Conservation (phyloP, 805 yeast species). For the Yamadazyma tumulicola region DNA sequence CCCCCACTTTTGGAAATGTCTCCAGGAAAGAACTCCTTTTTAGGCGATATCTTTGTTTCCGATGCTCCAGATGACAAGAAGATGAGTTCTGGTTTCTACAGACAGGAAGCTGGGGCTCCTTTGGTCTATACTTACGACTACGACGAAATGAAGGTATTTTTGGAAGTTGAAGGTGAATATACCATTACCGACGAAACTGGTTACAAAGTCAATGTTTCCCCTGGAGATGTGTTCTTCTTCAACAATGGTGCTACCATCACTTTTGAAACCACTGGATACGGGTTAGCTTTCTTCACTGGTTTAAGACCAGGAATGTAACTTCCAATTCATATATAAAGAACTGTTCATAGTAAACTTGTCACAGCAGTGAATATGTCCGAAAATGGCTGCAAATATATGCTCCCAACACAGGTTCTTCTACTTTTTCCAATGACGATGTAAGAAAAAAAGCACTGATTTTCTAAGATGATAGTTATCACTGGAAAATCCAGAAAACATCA, state of each 20-base stretch:
- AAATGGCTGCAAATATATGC: too few relatives aligned
- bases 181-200: constrained; percentile 63
- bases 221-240: constrained; percentile 68
- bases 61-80: constrained; percentile 58
- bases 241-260: constrained; percentile 65
- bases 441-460: too few relatives aligned
- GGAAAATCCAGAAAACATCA: too few relatives aligned
- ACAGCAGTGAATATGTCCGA: too few relatives aligned
- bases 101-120: constrained; percentile 64
- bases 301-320: constrained; percentile 42
- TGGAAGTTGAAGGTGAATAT: constrained; percentile 67
- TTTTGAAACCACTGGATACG: constrained; percentile 59
- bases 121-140: constrained; percentile 61
- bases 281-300: constrained; percentile 60
- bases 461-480: too few relatives aligned
- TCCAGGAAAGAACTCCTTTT: constrained; percentile 65
- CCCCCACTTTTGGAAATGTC: constrained; percentile 56
- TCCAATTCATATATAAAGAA: too few relatives aligned
- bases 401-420: too few relatives aligned
- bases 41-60: constrained; percentile 62
- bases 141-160: constrained; percentile 68
- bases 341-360: too few relatives aligned
- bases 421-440: too few relatives aligned
- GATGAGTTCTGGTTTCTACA: constrained; percentile 66
- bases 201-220: constrained; percentile 48